Conservation (phyloP, 495 filamentous ascomycete species). For the Trichoderma asperelloides region DNA sequence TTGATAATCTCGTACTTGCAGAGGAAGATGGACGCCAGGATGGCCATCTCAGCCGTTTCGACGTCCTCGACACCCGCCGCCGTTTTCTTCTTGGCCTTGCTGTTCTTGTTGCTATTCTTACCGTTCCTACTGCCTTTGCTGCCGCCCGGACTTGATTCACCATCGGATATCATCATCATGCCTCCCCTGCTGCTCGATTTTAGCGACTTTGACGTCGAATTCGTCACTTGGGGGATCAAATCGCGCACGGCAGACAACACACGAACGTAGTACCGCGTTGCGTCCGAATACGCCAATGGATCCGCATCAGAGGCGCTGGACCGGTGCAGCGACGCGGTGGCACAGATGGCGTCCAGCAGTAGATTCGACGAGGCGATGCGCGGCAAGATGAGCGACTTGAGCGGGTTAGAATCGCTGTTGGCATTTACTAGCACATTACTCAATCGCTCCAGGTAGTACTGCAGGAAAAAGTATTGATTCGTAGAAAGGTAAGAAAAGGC, state of each 20-base stretch:
- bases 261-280: not conserved
- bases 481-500: conserved; percentile 2
- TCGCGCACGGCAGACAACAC: not conserved
- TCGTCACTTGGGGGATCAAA: not conserved
- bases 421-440: conserved; percentile 2
- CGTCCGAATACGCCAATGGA: not conserved
- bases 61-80: not conserved
- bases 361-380: not conserved
- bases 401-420: not conserved
- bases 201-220: not conserved
- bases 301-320: not conserved
- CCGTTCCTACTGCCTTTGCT: not conserved
- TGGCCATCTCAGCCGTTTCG: not conserved
- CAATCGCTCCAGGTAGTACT: conserved; percentile 1
- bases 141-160: not conserved
- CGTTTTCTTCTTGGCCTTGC: not conserved
- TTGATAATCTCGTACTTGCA: conserved; percentile 6
- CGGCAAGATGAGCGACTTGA: not conserved
- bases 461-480: not conserved
- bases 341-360: conserved; percentile 2
- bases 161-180: not conserved
- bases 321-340: not conserved
- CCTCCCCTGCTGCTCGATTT: not conserved
- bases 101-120: not conserved
- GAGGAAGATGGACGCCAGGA: not conserved